phyloP scores from a whole-genome alignment of 225 moss, liverwort and hornwort genomes.

The Polytrichum formosum region DNA sequence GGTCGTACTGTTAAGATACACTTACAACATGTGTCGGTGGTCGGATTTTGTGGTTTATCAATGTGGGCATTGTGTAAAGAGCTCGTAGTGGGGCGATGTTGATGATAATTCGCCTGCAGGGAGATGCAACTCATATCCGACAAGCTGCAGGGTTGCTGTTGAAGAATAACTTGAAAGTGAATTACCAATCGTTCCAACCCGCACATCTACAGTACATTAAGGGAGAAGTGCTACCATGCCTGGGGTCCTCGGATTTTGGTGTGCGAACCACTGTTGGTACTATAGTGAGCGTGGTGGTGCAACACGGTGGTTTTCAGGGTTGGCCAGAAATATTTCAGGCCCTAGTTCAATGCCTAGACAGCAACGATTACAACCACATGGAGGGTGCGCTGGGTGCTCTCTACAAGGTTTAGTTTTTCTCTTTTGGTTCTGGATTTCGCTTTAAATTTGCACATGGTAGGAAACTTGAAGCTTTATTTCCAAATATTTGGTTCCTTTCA shows the following conservation, averaged over 20 bases:
- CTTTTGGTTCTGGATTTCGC: neutral
- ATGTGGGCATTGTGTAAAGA: no score
- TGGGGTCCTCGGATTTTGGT: constrained; percentile 85
- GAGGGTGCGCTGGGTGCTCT: constrained; percentile 98
- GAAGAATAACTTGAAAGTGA: constrained; percentile 98
- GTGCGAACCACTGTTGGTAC: constrained; percentile 94
- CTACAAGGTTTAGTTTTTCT: constrained; percentile 68
- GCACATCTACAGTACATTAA: constrained; percentile 86
- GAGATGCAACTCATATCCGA: constrained; percentile 84
- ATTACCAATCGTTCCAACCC: constrained; percentile 69
- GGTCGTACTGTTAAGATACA: no score
- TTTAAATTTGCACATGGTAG: no score
- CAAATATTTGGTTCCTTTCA: no score
- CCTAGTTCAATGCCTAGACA: constrained; percentile 90
- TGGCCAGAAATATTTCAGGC: constrained; percentile 98
- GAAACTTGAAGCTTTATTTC: no score
- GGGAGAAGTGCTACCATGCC: constrained; percentile 87
- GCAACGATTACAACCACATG: constrained; percentile 99
- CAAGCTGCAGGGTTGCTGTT: constrained; percentile 98
- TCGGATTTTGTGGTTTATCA: no score
- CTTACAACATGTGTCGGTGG: no score
- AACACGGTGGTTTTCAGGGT: constrained; percentile 86
- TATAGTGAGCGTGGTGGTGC: constrained; percentile 91
- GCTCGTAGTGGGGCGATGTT: no score
- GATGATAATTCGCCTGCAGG: constrained; percentile 39